These are phyloP conservation scores for Amanita phalloides DNA, from an alignment of 768 basidiomycete species.

Conservation along the genomic window DNA sequence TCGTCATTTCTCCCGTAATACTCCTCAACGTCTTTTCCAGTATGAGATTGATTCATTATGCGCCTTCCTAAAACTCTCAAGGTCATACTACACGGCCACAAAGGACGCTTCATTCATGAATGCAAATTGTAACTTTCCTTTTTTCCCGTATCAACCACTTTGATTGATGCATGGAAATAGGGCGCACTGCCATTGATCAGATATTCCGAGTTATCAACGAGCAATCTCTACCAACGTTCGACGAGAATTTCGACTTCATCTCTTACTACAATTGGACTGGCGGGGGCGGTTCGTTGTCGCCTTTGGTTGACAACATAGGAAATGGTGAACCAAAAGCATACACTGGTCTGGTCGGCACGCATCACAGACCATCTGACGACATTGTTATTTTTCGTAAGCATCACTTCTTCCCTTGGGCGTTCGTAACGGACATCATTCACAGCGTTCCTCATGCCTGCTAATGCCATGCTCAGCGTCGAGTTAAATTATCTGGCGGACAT, in stretches of 20 bases:
- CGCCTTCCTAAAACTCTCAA: conserved; percentile 69
- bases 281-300: conserved; percentile 48
- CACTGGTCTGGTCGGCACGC: conserved; percentile 68
- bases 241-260: conserved; percentile 59
- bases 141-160: background rate
- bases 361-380: conserved; percentile 72
- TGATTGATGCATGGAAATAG: conserved; percentile 21
- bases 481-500: conserved; percentile 48
- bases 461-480: conserved; percentile 77
- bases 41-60: conserved; percentile 77
- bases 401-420: background rate
- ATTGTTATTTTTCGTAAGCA: conserved; percentile 50
- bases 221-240: conserved; percentile 65
- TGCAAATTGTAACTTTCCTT: conserved; percentile 38
- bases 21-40: conserved; percentile 19
- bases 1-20: background rate
- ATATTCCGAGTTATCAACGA: conserved; percentile 71
- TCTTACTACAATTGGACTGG: conserved; percentile 83
- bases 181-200: conserved; percentile 56
- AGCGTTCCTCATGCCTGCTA: conserved; percentile 74
- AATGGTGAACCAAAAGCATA: conserved; percentile 70
- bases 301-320: conserved; percentile 53
- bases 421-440: background rate
- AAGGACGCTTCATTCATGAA: conserved; percentile 66
- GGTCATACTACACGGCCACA: conserved; percentile 63